Percentiles rank a stretch among this genome's conserved stretches.
These are phyloP conservation scores for Cyberlindnera maclurae DNA, from an alignment of 805 yeast species.

Conservation along the genomic window DNA sequence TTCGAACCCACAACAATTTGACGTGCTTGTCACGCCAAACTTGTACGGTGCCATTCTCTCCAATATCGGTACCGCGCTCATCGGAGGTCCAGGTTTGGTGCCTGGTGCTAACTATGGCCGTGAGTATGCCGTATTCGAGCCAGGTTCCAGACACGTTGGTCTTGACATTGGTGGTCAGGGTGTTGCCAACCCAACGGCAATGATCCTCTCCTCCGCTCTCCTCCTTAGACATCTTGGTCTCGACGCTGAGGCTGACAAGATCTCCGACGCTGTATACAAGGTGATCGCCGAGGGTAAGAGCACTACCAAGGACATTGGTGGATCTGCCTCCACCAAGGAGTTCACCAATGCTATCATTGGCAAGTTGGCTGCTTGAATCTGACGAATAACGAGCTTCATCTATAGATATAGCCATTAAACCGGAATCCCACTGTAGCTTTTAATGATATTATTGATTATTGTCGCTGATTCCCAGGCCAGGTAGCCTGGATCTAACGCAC, in stretches of 20 bases:
- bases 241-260: slow-evolving; percentile 75
- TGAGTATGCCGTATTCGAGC: slow-evolving; percentile 96
- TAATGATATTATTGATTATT: too few species aligned
- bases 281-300: slow-evolving; percentile 84
- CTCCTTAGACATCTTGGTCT: slow-evolving; percentile 93
- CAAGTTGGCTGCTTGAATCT: slow-evolving; percentile 9
- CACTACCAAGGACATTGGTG: slow-evolving; percentile 90
- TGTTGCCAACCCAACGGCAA: slow-evolving; percentile 96
- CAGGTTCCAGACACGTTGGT: slow-evolving; percentile 99
- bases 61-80: slow-evolving; percentile 93
- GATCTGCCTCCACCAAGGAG: slow-evolving; percentile 81
- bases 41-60: slow-evolving; percentile 96
- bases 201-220: slow-evolving; percentile 87
- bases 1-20: slow-evolving; percentile 96
- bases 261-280: slow-evolving; percentile 81
- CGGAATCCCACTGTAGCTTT: too few species aligned
- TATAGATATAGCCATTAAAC: too few species aligned
- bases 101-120: slow-evolving; percentile 99
- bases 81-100: slow-evolving; percentile 97
- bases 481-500: too few species aligned
- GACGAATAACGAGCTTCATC: too few species aligned
- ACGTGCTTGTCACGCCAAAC: slow-evolving; percentile 96
- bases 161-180: slow-evolving; percentile 91
- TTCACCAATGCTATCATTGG: slow-evolving; percentile 87
- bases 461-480: too few species aligned